Conservation (phyloP, 2,329 filamentous ascomycete genomes). For the Fusarium sp. region DNA sequence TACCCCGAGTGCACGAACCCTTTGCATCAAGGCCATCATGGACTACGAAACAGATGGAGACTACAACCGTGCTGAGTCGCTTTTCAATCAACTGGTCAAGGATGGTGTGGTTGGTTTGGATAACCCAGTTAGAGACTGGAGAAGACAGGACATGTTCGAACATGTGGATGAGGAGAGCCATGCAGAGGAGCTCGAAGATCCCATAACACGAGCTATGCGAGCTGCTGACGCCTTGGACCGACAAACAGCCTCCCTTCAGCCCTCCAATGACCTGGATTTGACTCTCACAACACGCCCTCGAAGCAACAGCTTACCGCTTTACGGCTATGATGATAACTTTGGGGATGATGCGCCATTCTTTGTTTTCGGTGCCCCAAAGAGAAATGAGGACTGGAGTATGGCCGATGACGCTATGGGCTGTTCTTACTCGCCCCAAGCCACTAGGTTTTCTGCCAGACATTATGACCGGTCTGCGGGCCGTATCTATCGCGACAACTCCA, state of each 20-base stretch:
- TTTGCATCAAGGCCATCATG: constrained; percentile 66
- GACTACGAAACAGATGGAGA: constrained; percentile 63
- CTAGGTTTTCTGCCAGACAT: constrained; percentile 46
- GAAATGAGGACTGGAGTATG: constrained; percentile 37
- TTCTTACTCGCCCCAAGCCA: constrained; percentile 31
- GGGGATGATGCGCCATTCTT: constrained; percentile 60
- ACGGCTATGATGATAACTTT: constrained; percentile 56
- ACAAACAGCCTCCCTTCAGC: constrained; percentile 66
- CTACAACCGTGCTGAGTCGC: constrained; percentile 59
- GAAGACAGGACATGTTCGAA: constrained; percentile 32
- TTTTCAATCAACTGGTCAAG: constrained; percentile 63
- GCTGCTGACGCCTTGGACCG: constrained; percentile 68
- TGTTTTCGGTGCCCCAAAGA: constrained; percentile 56
- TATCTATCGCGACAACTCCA: constrained; percentile 33
- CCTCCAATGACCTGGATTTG: constrained; percentile 60
- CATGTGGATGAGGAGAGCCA: constrained; percentile 28
- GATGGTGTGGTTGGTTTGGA: constrained; percentile 58
- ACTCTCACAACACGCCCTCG: constrained; percentile 54
- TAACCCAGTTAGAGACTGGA: constrained; percentile 37
- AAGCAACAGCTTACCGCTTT: constrained; percentile 63
- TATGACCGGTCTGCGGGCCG: constrained; percentile 43
- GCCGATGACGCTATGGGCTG: constrained; percentile 27
- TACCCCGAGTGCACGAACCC: constrained; percentile 63
- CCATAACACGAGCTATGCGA: constrained; percentile 66
- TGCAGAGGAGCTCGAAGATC: constrained; percentile 54